Conservation (phyloP, 495 filamentous ascomycete species). For the Pseudoneurospora amorphoporcata region DNA sequence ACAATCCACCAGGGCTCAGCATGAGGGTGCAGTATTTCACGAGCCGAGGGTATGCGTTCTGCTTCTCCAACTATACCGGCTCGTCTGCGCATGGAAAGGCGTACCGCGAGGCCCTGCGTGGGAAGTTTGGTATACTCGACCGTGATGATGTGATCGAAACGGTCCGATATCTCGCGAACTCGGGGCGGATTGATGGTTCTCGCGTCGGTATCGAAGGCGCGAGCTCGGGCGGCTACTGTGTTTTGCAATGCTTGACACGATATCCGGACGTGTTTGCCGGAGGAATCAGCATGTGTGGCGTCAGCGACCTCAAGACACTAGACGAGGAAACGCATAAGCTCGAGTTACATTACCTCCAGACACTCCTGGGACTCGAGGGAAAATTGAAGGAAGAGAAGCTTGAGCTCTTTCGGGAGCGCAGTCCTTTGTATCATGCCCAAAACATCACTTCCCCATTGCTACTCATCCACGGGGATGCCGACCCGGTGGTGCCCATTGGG, state of each 20-base stretch:
- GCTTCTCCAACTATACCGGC: conserved; percentile 39
- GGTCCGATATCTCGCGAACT: conserved; percentile 27
- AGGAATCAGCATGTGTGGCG: conserved; percentile 34
- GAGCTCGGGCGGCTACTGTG: conserved; percentile 40
- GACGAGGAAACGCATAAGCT: conserved; percentile 41
- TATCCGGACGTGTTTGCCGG: conserved; percentile 27
- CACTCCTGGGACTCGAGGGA: conserved; percentile 24
- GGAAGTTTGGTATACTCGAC: conserved; percentile 36
- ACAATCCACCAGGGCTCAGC: conserved; percentile 20
- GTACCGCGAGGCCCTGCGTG: conserved; percentile 34
- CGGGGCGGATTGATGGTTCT: conserved; percentile 23
- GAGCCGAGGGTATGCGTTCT: conserved; percentile 40
- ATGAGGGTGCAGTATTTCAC: conserved; percentile 40
- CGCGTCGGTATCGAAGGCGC: conserved; percentile 37
- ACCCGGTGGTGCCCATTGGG: conserved; percentile 37
- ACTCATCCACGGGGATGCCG: conserved; percentile 36
- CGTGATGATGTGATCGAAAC: conserved; percentile 34
- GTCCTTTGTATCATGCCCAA: conserved; percentile 34
- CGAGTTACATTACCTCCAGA: conserved; percentile 37
- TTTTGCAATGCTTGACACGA: conserved; percentile 28
- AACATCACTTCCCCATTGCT: conserved; percentile 36
- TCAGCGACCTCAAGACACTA: conserved; percentile 33
- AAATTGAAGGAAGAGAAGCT: conserved; percentile 26
- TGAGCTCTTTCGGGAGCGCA: conserved; percentile 26
- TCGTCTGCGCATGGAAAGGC: conserved; percentile 38